A percentile compares a stretch with the other conserved stretches of the same genome.
Conservation (phyloP, 371 early-diverging fungal genomes). For the Actinomortierella wolfii region DNA sequence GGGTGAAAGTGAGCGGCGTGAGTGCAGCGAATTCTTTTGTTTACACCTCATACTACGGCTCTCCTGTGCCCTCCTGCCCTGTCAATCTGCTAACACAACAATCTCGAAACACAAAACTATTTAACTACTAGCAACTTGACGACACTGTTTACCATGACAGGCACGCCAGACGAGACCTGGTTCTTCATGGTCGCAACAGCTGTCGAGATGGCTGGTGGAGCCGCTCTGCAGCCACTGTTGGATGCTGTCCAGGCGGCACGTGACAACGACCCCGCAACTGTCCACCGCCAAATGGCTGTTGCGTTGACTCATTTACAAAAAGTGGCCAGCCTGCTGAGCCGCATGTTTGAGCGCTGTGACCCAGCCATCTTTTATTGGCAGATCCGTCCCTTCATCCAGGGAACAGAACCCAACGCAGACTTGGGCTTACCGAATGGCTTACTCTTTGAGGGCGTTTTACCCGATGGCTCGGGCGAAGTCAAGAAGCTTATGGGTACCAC, state of each 20-base stretch:
- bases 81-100: too few species aligned
- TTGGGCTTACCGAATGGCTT: conserved; percentile 81
- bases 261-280: conserved; percentile 48
- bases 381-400: conserved; percentile 85
- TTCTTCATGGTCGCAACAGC: conserved; percentile 86
- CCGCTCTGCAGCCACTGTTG: conserved; percentile 64
- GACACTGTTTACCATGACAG: conserved; percentile 81
- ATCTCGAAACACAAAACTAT: background rate
- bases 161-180: conserved; percentile 90
- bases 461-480: conserved; percentile 61
- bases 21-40: too few species aligned
- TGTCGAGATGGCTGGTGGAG: conserved; percentile 84
- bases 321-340: conserved; percentile 54
- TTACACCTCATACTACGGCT: too few species aligned
- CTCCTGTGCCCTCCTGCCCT: background rate
- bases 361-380: conserved; percentile 92
- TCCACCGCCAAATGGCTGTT: conserved; percentile 53
- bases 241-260: conserved; percentile 57
- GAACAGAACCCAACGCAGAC: conserved; percentile 85
- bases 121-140: conserved; percentile 78
- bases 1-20: too few species aligned
- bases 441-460: conserved; percentile 85
- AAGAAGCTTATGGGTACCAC: conserved; percentile 78
- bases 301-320: conserved; percentile 16
- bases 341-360: conserved; percentile 91